Evolutionary conservation across 1,284 basidiomycete genomes (phyloP).

Genomic region (Tilletia setariae): DNA sequence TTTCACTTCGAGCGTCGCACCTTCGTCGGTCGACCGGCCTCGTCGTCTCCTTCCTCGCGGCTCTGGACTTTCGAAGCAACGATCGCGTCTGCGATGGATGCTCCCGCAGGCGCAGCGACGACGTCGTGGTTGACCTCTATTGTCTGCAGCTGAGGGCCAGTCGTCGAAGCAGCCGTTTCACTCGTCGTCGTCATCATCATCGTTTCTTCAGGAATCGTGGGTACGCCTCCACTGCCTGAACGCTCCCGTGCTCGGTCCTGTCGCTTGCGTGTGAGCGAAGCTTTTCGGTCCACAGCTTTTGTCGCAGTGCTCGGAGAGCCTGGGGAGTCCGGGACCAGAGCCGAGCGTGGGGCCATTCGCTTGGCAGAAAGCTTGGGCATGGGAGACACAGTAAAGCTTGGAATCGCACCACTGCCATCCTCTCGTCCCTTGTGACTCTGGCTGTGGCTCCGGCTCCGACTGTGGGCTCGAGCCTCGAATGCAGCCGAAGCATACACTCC

Average conservation of each 20-base stretch:
- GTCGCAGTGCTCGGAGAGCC: too few relatives aligned
- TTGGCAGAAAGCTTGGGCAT: constrained; percentile 10
- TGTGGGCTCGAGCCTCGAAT: neutral
- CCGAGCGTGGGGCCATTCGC: constrained; percentile 4
- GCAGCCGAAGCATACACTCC: constrained; percentile 9
- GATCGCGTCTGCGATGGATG: too few relatives aligned
- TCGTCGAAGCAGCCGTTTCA: neutral
- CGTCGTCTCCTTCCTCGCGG: neutral
- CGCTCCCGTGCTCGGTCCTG: too few relatives aligned
- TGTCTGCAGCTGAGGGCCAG: neutral
- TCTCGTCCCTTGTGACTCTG: neutral
- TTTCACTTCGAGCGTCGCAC: neutral
- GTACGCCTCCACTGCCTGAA: too few relatives aligned
- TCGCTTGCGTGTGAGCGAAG: too few relatives aligned
- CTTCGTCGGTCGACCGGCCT: neutral
- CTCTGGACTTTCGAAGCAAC: too few relatives aligned
- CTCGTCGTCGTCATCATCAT: neutral
- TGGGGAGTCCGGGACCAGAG: too few relatives aligned
- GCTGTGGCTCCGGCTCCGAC: neutral
- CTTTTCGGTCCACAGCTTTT: too few relatives aligned
- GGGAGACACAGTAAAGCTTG: too few relatives aligned
- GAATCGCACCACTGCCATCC: too few relatives aligned
- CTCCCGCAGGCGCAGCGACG: neutral
- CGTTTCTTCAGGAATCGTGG: neutral
- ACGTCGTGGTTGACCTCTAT: neutral